A percentile compares a stretch with the other conserved stretches of the same genome.
phyloP scores from a whole-genome alignment of 2,329 filamentous ascomycete species.

The Paraconiothyrium sp. region DNA sequence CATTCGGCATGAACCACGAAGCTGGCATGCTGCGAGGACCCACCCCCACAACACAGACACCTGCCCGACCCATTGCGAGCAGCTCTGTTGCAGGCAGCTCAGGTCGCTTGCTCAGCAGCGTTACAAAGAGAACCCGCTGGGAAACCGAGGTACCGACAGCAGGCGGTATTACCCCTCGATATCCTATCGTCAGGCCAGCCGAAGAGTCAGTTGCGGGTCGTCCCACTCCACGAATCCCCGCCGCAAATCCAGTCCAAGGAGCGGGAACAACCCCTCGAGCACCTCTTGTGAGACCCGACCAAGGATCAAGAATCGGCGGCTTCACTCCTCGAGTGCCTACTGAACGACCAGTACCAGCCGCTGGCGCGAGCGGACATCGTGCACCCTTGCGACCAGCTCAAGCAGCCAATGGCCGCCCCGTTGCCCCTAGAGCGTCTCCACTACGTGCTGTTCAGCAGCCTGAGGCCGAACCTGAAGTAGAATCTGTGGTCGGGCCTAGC shows the following conservation, averaged over 20 bases:
- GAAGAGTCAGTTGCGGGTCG: background rate
- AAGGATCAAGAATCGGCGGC: background rate
- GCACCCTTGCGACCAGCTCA: background rate
- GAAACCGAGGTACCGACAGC: background rate
- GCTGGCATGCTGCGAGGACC: slow-evolving; percentile 39
- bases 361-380: background rate
- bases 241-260: slow-evolving; percentile 1
- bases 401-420: background rate
- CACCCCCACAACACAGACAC: slow-evolving; percentile 5
- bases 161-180: background rate
- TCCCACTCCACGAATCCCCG: background rate
- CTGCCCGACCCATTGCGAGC: background rate
- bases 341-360: background rate
- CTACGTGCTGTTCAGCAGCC: background rate
- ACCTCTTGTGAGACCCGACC: background rate
- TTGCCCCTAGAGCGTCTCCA: background rate
- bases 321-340: slow-evolving; percentile 1
- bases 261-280: background rate
- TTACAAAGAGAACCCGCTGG: background rate
- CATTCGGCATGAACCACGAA: slow-evolving; percentile 45
- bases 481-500: background rate
- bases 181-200: background rate
- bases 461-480: background rate
- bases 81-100: slow-evolving; percentile 1
- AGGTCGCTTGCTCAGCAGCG: too few species aligned